These are phyloP conservation scores for Termitomyces titanicus DNA, from an alignment of 768 basidiomycete species.

Conservation along the genomic window DNA sequence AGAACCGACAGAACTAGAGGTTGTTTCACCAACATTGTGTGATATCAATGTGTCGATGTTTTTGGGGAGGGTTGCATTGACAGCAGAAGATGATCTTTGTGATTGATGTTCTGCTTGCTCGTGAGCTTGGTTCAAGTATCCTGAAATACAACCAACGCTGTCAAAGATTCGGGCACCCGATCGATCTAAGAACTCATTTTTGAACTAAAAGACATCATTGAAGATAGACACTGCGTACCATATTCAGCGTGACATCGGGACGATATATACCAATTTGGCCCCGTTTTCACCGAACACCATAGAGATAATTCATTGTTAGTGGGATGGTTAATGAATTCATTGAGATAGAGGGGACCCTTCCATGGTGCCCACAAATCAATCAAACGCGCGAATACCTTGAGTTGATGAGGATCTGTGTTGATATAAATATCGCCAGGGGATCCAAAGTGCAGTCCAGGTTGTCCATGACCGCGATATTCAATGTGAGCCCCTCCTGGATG, in stretches of 20 bases:
- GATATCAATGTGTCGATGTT: no score
- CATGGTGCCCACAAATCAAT: neutral
- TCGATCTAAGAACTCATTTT: neutral
- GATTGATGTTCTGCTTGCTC: neutral
- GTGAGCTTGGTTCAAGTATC: neutral
- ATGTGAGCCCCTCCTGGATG: neutral
- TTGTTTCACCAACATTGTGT: neutral
- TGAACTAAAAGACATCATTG: neutral
- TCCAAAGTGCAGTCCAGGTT: neutral
- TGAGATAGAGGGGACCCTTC: neutral
- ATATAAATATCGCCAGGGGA: conserved; percentile 7
- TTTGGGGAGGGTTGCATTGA: no score
- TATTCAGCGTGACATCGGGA: neutral
- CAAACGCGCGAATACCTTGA: conserved; percentile 1
- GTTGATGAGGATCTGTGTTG: neutral
- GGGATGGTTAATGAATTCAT: neutral
- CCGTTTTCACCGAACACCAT: neutral
- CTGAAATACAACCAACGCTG: neutral
- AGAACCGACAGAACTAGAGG: neutral
- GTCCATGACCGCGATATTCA: conserved; percentile 1
- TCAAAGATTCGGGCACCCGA: neutral
- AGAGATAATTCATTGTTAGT: neutral
- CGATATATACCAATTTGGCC: neutral
- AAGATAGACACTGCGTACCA: neutral
- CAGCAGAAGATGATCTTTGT: no score